Evolutionary conservation across 805 yeast species (phyloP), one percentile per base, ranked within the genome.

Genomic region (Candida chauliodis): DNA sequence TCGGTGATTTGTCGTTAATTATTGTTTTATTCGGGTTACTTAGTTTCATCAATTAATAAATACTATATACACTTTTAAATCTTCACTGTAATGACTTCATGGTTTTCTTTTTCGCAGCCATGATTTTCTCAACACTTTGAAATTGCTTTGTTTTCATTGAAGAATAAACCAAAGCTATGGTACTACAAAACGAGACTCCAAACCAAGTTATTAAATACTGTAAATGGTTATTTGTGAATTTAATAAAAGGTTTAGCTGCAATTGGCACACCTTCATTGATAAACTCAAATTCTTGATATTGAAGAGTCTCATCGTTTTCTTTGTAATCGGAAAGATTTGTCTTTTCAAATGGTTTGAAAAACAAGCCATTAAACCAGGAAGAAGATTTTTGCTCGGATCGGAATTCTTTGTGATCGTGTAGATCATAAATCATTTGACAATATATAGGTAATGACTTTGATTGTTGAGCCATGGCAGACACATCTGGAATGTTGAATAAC

Each of bases 201-300:
- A 86, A 91, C 99, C 99, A 93, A 0, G 99, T 93, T 15, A 88
- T 78, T 53, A 93, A 65, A 58, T 93, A 93, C 58, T 91, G 96
- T 58, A 90, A 63, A 56, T 93, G 99, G 55, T 89, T 88, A 58
- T 93, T 93, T 44, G 84, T 79, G 55, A 87, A 74, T 48, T 81
- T 90, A 23, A 91, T 77, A 49, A 78, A 78, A n/a, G 96, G 90
- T 7, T 70, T 62, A 38, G 83, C 79, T 1, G 96, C 99, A 8
- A 93, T 58, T 8, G 99, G 99, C 5, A 91, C 91, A 38, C 99
- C 99, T 4, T 86, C 82, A 41, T 72, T 75, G 39, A 79, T 63
- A 52, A 84, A 79, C 58, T 86, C 73, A 42, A 66, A 59, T 44
- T 66, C 71, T 45, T 66, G 73, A 48, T 56, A 66, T 39, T 57